Base-by-base conservation (phyloP, 306 rosid genomes). In the Acacia crassicarpa region DNA sequence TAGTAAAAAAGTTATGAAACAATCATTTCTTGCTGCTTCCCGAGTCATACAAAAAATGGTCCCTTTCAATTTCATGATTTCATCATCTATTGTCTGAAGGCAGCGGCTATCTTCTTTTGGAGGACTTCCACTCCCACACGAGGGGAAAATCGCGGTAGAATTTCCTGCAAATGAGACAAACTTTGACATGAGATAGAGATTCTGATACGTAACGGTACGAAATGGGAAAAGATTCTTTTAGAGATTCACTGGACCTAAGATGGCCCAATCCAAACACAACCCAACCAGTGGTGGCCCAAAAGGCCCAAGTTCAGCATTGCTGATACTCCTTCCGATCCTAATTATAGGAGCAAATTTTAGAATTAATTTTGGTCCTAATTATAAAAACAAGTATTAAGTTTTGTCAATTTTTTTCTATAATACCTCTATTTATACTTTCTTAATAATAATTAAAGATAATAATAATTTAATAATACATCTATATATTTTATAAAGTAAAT, bases 51-150 rank as follows among this genome's bases (percentile, higher is more conserved):
- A 4, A 35, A 67, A 38, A 65, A 56, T 67, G 62, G 67, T 61
- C 32, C 74, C 79, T 38, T 63, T 72, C 44, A 51, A 51, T 51
- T 51, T 51, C 41, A 38, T 32, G 35, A 70, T 30, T 66, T 62
- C 35, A 68, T 70, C 63, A 76, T 83, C 35, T 75, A 77, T 73
- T 92, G 85, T 85, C 84, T 87, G 78, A 93, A 76, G 48, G 94
- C 92, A 70, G 92, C 94, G 2, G 91, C 94, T 72, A 96, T 85
- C 86, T 93, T 93, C 89, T 92, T 93, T 78, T 92, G 98, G 54
- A 96, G 44, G 58, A 90, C 89, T 88, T 93, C 98, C 86, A 90
- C 97, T 49, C 97, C 97, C 58, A 92, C 91, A 56, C 98, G 94
- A 43, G 99, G 97, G 86, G 97, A 89, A 77, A 92, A 74, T 67